Conservation (phyloP, 805 yeast genomes). For the Ogataea angusta region DNA sequence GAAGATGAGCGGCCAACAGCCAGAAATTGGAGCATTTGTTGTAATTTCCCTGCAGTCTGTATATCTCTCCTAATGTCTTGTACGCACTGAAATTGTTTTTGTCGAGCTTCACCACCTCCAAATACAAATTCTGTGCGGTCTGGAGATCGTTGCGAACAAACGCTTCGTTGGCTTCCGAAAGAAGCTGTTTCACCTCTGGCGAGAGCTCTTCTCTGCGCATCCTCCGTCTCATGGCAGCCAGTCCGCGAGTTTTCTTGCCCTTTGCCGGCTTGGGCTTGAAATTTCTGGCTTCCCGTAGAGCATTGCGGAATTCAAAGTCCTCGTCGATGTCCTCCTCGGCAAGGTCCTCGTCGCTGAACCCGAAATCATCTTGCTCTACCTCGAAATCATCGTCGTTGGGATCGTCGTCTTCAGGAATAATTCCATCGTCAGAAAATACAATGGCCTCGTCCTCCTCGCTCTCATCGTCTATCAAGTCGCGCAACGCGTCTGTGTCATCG, state of each 20-base stretch:
- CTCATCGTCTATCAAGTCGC: constrained; percentile 23
- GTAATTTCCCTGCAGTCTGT: constrained; percentile 59
- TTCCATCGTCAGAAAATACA: constrained; percentile 10
- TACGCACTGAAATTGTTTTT: constrained; percentile 80
- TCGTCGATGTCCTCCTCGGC: constrained; percentile 39
- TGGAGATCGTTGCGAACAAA: constrained; percentile 64
- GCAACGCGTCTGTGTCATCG: constrained; percentile 26
- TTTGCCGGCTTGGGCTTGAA: constrained; percentile 47
- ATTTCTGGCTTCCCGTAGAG: constrained; percentile 64
- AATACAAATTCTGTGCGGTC: constrained; percentile 55
- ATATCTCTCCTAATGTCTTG: constrained; percentile 83
- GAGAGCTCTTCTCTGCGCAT: constrained; percentile 47
- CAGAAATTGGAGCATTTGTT: constrained; percentile 77
- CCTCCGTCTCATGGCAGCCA: constrained; percentile 36
- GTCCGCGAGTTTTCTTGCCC: constrained; percentile 35
- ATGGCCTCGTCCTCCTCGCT: constrained; percentile 21
- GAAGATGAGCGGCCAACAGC: constrained; percentile 77
- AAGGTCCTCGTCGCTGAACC: constrained; percentile 32
- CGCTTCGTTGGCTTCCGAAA: constrained; percentile 77
- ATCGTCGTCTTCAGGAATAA: constrained; percentile 28
- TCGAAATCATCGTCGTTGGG: constrained; percentile 22
- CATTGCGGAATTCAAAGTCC: constrained; percentile 52
- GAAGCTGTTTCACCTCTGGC: constrained; percentile 66
- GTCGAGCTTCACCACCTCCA: constrained; percentile 73
- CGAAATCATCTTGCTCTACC: constrained; percentile 24